These are phyloP conservation scores for Thuidium tamariscinum DNA, from an alignment of 225 moss, liverwort and hornwort genomes.

Conservation along the genomic window DNA sequence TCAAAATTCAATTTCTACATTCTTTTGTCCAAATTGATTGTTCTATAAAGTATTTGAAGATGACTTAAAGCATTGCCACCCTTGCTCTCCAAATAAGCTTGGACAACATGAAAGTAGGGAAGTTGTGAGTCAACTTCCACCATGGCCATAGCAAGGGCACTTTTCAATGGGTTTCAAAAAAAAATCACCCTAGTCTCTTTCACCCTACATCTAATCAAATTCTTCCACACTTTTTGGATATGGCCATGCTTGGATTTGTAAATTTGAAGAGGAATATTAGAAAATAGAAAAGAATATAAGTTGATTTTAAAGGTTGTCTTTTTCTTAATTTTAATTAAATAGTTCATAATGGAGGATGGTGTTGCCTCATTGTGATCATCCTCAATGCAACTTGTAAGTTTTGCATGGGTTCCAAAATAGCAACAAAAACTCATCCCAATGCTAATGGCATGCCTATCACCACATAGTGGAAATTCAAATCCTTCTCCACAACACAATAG, in stretches of 20 bases:
- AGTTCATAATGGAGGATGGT: no score
- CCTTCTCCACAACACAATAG: no score
- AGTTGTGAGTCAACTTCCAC: fast-evolving
- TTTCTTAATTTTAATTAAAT: no score
- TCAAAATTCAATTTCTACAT: fast-evolving
- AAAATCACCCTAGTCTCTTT: no score
- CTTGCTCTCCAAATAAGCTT: fast-evolving
- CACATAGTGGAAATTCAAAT: no score
- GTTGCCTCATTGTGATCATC: neutral
- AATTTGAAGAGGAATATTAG: neutral
- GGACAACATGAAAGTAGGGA: fast-evolving
- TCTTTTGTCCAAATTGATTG: fast-evolving
- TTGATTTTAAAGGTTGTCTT: no score
- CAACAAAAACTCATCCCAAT: no score
- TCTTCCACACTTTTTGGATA: neutral
- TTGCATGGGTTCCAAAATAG: no score
- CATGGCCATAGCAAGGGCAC: fast-evolving
- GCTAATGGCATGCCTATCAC: no score
- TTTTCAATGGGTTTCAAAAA: neutral
- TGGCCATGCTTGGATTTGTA: neutral
- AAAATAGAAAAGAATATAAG: neutral
- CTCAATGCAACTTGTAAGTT: no score
- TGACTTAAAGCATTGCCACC: neutral
- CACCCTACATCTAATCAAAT: no score
- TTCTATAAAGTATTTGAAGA: neutral